Conservation (phyloP, 202 grass and related monocot species). For the Setaria italica region DNA sequence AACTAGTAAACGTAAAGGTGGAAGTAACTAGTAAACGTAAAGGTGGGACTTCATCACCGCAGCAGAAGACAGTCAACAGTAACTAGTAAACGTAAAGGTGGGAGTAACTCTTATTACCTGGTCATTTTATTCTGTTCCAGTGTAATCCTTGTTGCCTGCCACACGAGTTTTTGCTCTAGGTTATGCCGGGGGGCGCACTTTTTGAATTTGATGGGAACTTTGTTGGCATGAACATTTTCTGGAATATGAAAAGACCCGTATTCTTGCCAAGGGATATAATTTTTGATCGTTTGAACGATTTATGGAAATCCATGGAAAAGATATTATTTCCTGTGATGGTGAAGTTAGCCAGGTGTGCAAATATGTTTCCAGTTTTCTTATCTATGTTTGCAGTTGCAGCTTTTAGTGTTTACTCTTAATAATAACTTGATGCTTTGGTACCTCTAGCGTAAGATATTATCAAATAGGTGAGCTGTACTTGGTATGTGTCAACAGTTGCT, state of each 20-base stretch:
- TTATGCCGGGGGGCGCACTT: neutral
- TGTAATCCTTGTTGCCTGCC: neutral
- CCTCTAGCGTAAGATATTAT: neutral
- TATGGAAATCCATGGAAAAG: neutral
- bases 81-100: neutral
- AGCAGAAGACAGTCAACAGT: neutral
- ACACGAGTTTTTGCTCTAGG: neutral
- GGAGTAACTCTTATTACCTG: neutral
- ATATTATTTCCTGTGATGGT: neutral
- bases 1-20: too few species aligned
- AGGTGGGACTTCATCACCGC: too few species aligned
- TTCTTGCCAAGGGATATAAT: neutral
- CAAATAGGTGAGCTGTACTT: neutral
- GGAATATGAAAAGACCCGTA: neutral
- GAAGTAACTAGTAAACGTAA: too few species aligned
- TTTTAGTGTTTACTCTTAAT: neutral
- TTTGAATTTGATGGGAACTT: conserved; percentile 3
- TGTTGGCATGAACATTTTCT: conserved; percentile 22
- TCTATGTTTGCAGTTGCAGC: neutral
- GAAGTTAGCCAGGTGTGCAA: neutral
- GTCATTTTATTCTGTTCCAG: neutral
- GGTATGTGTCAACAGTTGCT: neutral
- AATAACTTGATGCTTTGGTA: neutral
- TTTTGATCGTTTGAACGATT: neutral
- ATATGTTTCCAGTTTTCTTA: neutral